A percentile compares a stretch with the other conserved stretches of the same genome.
Conservation (phyloP, 805 yeast genomes). For the Lachancea meyersii region DNA sequence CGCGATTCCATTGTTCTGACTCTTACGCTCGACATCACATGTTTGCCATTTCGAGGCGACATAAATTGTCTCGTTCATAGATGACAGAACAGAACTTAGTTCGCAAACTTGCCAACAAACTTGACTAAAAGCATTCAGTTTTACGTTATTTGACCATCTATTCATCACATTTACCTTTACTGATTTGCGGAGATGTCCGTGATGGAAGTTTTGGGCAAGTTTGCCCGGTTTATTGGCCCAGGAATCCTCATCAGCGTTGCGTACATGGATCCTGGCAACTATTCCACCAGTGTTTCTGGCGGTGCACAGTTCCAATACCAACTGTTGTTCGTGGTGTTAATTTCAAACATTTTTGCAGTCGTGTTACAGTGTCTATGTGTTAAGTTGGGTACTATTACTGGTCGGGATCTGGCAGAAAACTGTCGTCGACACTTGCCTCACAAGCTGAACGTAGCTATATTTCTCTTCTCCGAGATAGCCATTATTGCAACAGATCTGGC, state of each 20-base stretch:
- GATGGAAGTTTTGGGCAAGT: conserved; percentile 35
- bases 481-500: conserved; percentile 91
- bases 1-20: too few relatives aligned
- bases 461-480: conserved; percentile 74
- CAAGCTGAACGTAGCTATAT: conserved; percentile 51
- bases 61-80: too few relatives aligned
- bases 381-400: conserved; percentile 88
- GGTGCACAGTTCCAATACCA: conserved; percentile 80
- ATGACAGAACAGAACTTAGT: too few relatives aligned
- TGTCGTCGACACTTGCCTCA: conserved; percentile 71
- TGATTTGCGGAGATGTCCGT: neutral
- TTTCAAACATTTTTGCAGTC: conserved; percentile 82
- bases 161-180: neutral
- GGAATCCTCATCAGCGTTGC: conserved; percentile 95
- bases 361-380: conserved; percentile 82
- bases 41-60: too few relatives aligned
- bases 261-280: conserved; percentile 97
- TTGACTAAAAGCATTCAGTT: too few relatives aligned
- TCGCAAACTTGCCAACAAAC: too few relatives aligned
- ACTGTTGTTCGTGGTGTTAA: conserved; percentile 67
- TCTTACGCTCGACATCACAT: too few relatives aligned
- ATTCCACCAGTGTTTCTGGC: conserved; percentile 89
- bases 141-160: neutral
- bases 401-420: conserved; percentile 81
- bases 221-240: conserved; percentile 73